Percentiles rank a stretch among this genome's conserved stretches.
Evolutionary conservation across 139 green algal species (phyloP).

Genomic region (Edaphochlamys debaryana): DNA sequence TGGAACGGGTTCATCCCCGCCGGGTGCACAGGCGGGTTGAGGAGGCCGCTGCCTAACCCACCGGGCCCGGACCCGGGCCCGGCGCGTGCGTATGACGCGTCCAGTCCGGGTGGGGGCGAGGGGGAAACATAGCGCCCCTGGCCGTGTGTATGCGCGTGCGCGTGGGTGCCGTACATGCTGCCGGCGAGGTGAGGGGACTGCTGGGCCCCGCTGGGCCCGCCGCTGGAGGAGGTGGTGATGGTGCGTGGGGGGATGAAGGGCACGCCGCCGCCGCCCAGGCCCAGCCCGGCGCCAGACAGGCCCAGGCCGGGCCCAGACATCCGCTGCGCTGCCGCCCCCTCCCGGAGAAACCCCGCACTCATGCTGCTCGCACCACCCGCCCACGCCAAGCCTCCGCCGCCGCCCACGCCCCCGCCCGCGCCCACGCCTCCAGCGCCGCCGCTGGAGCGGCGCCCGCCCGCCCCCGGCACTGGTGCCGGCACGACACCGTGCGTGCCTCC

Average conservation of each 20-base stretch:
- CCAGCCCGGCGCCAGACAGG: too few relatives aligned
- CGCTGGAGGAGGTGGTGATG: slow-evolving; percentile 19
- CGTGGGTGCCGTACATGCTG: background rate
- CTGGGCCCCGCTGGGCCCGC: background rate
- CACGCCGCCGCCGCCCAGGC: too few relatives aligned
- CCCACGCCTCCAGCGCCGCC: background rate
- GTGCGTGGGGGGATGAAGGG: background rate
- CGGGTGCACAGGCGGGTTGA: background rate
- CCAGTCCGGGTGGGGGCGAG: background rate
- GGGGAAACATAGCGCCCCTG: background rate
- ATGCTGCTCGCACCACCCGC: background rate
- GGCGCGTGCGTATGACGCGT: too few relatives aligned
- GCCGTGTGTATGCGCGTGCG: too few relatives aligned
- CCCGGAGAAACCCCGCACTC: slow-evolving; percentile 1
- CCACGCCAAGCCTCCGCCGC: background rate
- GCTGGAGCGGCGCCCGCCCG: background rate
- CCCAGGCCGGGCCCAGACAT: background rate
- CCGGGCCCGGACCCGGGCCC: too few relatives aligned
- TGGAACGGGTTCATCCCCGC: too few relatives aligned
- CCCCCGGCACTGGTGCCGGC: too few relatives aligned
- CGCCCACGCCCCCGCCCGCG: too few relatives aligned
- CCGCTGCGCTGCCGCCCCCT: slow-evolving; percentile 20
- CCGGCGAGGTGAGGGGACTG: background rate
- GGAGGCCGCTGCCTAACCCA: background rate
- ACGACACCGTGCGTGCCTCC: background rate